Evolutionary conservation across 2,329 filamentous ascomycete species (phyloP), one percentile per base, ranked within the genome.

Genomic region (Neospermospora avenae): DNA sequence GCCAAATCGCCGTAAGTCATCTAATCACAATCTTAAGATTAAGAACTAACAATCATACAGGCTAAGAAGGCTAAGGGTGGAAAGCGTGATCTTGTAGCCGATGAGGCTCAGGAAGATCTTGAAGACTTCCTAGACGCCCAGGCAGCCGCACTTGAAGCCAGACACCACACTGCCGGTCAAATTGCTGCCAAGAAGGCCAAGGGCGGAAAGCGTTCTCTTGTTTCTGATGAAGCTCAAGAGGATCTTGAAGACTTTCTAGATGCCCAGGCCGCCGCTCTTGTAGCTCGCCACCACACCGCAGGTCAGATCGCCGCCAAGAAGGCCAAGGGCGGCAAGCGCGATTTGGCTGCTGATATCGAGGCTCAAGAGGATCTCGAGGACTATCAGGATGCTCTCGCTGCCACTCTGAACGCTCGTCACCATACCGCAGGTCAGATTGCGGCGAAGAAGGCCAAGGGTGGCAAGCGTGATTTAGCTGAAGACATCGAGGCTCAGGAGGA

Each of bases 361-460:
- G 22, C 11, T 39, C 35, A 39, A 14, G 35, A 42, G 18, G 39
- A 41, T 41, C 39, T 41, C 16, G 39, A 41, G 39, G 39, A 25
- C 14, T 22, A 51, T 20, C 28, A 51, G 20, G 56, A 54, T 52
- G 48, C 37, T 25, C 37, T 41, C 11, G 56, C 56, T 42, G 45
- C 35, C 20, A 46, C 49, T 13, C 7, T 65, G 13, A 62, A 66
- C 10, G 41, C 57, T 1, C 45, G 62, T 2, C 64, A 68, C 14
- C 63, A 69, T 22, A 70, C 65, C 14, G 65, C 62, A n/a, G 59
- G 56, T 7, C 65, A 70, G 14, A 69, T 67, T 4, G 65, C 66
- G 1, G 60, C 18, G n/a, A 49, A 25, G n/a, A 42, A 42, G n/a
- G 46, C 46, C 7, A 63, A 64, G 39, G 59, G 48, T 20, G 54